A percentile compares a stretch with the other conserved stretches of the same genome.
Conservation (phyloP, 2,329 filamentous ascomycete species). For the Rhynchosporium secalis region DNA sequence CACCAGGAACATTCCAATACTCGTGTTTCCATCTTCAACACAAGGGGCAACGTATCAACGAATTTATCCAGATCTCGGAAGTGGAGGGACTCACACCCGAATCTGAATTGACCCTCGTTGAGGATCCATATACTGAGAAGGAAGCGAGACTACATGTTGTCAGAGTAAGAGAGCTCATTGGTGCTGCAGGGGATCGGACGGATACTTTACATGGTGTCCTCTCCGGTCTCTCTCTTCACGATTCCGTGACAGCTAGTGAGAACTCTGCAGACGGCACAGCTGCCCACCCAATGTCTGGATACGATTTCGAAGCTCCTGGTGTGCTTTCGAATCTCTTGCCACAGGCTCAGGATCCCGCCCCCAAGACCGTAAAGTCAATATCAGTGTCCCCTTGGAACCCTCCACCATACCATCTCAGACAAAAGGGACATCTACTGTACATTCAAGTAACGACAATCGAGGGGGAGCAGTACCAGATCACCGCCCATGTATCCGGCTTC, state of each 20-base stretch:
- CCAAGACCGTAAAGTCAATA: conserved; percentile 89
- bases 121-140: conserved; percentile 98
- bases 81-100: conserved; percentile 75
- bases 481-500: conserved; percentile 90
- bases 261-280: conserved; percentile 42
- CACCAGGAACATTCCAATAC: conserved; percentile 91
- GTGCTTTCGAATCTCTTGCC: conserved; percentile 73
- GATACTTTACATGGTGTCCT: conserved; percentile 84
- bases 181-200: conserved; percentile 83
- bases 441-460: conserved; percentile 87
- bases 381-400: conserved; percentile 95
- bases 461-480: conserved; percentile 92
- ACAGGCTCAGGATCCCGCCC: conserved; percentile 62
- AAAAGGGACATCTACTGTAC: conserved; percentile 91
- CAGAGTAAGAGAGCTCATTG: conserved; percentile 87
- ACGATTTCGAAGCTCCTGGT: conserved; percentile 72
- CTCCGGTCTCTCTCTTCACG: conserved; percentile 83
- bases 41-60: conserved; percentile 86
- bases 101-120: conserved; percentile 77
- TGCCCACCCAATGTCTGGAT: conserved; percentile 64
- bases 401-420: conserved; percentile 84
- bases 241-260: conserved; percentile 57
- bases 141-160: conserved; percentile 95
- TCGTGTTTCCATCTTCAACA: conserved; percentile 98
- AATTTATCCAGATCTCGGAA: conserved; percentile 90